Percentiles rank a stretch among this genome's conserved stretches.
phyloP scores from a whole-genome alignment of 805 yeast genomes.

The Candida methanosorbosa region DNA sequence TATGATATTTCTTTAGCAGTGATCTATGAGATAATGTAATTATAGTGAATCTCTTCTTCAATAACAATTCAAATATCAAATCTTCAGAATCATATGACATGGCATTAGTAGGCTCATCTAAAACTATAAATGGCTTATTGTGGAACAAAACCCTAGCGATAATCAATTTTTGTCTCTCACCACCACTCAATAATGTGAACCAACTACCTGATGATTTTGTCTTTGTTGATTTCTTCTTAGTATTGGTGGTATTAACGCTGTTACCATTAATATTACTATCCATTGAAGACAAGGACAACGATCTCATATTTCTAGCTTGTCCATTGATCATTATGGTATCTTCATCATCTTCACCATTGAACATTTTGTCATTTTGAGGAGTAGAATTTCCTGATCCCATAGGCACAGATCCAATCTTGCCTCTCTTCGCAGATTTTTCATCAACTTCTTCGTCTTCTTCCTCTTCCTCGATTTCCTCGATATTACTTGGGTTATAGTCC shows the following conservation, averaged over 20 bases:
- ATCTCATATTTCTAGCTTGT: not conserved
- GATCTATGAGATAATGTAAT: conserved; percentile 83
- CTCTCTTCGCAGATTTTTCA: not conserved
- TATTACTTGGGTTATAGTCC: conserved; percentile 30
- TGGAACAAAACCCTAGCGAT: conserved; percentile 81
- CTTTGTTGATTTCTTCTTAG: conserved; percentile 1
- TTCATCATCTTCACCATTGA: conserved; percentile 27
- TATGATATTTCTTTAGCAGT: conserved; percentile 76
- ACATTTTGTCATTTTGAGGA: not conserved
- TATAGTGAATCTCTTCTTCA: conserved; percentile 60
- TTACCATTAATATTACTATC: conserved; percentile 3
- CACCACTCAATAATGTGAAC: conserved; percentile 94
- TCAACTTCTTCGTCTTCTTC: not conserved
- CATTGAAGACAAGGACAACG: not conserved
- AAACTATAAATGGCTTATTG: conserved; percentile 69
- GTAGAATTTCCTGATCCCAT: not conserved
- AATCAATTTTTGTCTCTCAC: conserved; percentile 85
- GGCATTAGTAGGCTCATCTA: conserved; percentile 94
- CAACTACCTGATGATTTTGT: conserved; percentile 31
- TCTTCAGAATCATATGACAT: conserved; percentile 88
- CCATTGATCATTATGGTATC: conserved; percentile 15
- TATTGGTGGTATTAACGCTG: conserved; percentile 5
- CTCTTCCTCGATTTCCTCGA: conserved; percentile 1
- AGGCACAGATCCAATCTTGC: too few species aligned
- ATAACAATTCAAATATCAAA: conserved; percentile 67